Conservation (phyloP, 208 protist species). For the Histomonas meleagridis region DNA sequence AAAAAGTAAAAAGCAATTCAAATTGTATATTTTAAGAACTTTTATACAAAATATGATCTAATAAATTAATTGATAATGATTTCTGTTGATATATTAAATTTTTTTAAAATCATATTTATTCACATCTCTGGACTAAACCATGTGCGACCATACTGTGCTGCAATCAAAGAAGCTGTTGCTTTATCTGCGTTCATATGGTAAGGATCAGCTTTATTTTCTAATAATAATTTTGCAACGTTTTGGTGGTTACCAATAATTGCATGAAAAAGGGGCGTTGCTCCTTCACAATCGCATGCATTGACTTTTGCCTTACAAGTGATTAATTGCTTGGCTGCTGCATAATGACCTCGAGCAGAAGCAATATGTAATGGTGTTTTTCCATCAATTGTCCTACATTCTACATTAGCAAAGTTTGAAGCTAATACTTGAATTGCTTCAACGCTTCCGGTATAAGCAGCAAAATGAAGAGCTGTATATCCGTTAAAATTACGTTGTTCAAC, state of each 20-base stretch:
- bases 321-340: neutral
- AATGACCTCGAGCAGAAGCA: neutral
- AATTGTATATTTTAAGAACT: too few relatives aligned
- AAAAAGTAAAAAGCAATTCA: too few relatives aligned
- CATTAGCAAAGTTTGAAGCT: neutral
- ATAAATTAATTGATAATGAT: too few relatives aligned
- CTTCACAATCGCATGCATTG: neutral
- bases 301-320: neutral
- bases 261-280: neutral
- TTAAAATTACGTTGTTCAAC: neutral
- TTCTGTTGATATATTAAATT: too few relatives aligned
- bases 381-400: neutral
- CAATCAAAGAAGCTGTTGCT: neutral
- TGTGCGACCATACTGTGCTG: neutral
- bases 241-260: slow-evolving; percentile 25
- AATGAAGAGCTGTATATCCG: neutral
- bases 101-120: too few relatives aligned
- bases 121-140: too few relatives aligned
- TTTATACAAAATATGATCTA: too few relatives aligned
- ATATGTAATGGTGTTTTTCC: neutral
- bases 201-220: neutral
- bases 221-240: neutral
- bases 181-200: slow-evolving; percentile 1
- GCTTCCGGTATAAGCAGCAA: neutral
- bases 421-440: neutral